A percentile compares a stretch with the other conserved stretches of the same genome.
Conservation (phyloP, 768 basidiomycete genomes). For the Cantharellus cinnabarinus region DNA sequence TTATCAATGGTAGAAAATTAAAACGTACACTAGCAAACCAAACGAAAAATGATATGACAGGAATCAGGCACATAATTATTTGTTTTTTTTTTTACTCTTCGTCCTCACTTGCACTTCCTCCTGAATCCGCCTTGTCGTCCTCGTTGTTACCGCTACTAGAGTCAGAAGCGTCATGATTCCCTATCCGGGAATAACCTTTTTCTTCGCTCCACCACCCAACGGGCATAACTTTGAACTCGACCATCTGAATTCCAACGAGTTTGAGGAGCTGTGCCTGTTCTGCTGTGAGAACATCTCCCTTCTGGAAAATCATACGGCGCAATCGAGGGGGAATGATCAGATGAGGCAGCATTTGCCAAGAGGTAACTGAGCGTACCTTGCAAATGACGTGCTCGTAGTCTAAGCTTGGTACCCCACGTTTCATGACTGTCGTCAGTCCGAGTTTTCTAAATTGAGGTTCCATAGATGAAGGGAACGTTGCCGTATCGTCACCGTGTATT, state of each 20-base stretch:
- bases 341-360: background rate
- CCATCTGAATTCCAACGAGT: constrained; percentile 77
- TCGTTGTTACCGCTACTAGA: constrained; percentile 1
- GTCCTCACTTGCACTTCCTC: background rate
- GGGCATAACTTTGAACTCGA: constrained; percentile 55
- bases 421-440: constrained; percentile 67
- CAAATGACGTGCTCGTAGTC: constrained; percentile 67
- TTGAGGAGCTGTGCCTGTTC: constrained; percentile 79
- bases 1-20: too few relatives aligned
- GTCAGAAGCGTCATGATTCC: background rate
- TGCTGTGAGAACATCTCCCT: constrained; percentile 55
- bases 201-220: constrained; percentile 47
- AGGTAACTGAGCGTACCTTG: constrained; percentile 15
- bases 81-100: background rate
- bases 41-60: too few relatives aligned
- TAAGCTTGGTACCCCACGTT: constrained; percentile 73
- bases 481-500: constrained; percentile 42
- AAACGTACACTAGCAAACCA: too few relatives aligned
- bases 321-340: background rate
- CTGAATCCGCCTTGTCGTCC: background rate
- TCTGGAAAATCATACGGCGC: constrained; percentile 4
- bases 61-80: too few relatives aligned
- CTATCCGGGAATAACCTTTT: constrained; percentile 39
- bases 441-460: constrained; percentile 90
- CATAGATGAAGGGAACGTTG: constrained; percentile 91